Percentiles rank a stretch among this genome's conserved stretches.
Conservation (phyloP, 2,329 filamentous ascomycete species). For the Fusarium stilboides region DNA sequence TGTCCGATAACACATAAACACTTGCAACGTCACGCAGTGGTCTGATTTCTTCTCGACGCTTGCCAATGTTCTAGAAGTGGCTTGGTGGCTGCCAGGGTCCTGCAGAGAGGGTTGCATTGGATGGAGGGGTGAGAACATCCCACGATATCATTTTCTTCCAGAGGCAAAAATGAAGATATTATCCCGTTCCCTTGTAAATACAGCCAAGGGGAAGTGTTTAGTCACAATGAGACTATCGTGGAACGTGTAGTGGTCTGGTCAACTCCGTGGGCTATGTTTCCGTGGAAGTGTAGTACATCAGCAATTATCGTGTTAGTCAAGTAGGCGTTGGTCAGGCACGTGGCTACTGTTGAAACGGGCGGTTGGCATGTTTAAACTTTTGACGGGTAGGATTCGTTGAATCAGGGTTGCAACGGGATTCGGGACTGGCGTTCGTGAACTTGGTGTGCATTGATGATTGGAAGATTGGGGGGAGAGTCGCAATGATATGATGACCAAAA, state of each 20-base stretch:
- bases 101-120: conserved; percentile 25
- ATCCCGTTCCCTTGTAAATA: neutral
- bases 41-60: conserved; percentile 24
- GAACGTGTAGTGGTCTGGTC: neutral
- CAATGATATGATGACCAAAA: too few species aligned
- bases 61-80: conserved; percentile 35
- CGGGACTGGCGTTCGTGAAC: neutral
- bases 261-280: neutral
- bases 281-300: neutral
- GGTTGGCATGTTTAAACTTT: conserved; percentile 6
- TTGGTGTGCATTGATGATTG: neutral
- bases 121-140: conserved; percentile 13
- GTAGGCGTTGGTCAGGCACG: neutral
- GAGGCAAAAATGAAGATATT: neutral
- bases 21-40: conserved; percentile 7
- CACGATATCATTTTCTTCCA: too few species aligned
- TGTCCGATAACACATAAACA: conserved; percentile 1
- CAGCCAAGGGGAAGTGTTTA: neutral
- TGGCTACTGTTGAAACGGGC: conserved; percentile 3
- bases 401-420: neutral
- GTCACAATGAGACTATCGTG: neutral
- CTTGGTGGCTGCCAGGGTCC: conserved; percentile 31
- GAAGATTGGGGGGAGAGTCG: neutral
- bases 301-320: neutral
- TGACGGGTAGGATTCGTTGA: neutral